A percentile compares a stretch with the other conserved stretches of the same genome.
These are phyloP conservation scores for Eudorina sp. DNA, from an alignment of 139 green algal genomes.

Conservation along the genomic window DNA sequence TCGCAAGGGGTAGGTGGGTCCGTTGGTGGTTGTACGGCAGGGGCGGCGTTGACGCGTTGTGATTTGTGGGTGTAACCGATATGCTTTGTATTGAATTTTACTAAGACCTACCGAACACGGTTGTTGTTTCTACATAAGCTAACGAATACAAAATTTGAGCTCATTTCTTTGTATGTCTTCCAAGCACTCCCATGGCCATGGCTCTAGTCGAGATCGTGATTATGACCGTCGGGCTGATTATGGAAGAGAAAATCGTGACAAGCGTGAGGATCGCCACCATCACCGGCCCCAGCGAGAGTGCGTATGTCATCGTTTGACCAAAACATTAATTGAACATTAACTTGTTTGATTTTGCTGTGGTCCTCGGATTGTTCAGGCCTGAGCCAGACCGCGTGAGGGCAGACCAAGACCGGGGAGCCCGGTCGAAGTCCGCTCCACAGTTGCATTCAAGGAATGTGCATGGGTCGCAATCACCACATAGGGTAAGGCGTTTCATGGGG, in stretches of 20 bases:
- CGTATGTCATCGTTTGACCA: not conserved
- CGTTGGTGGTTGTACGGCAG: too few relatives aligned
- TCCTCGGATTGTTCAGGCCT: not conserved
- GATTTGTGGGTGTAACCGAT: too few relatives aligned
- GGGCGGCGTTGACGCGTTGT: too few relatives aligned
- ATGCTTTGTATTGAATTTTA: too few relatives aligned
- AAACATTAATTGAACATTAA: not conserved
- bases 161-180: slow-evolving; percentile 26
- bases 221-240: not conserved
- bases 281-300: slow-evolving; percentile 21
- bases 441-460: not conserved
- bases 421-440: not conserved
- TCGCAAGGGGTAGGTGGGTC: too few relatives aligned
- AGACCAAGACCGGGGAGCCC: not conserved
- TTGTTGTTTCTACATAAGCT: too few relatives aligned
- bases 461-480: not conserved
- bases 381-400: not conserved
- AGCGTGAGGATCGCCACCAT: slow-evolving; percentile 20
- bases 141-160: too few relatives aligned
- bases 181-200: slow-evolving; percentile 25
- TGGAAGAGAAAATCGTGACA: not conserved
- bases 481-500: not conserved
- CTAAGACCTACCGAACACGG: too few relatives aligned
- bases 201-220: slow-evolving; percentile 6
- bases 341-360: too few relatives aligned